A percentile compares a stretch with the other conserved stretches of the same genome.
These are phyloP conservation scores for Polychaeton citri DNA, from an alignment of 2,329 filamentous ascomycete genomes.

Conservation along the genomic window DNA sequence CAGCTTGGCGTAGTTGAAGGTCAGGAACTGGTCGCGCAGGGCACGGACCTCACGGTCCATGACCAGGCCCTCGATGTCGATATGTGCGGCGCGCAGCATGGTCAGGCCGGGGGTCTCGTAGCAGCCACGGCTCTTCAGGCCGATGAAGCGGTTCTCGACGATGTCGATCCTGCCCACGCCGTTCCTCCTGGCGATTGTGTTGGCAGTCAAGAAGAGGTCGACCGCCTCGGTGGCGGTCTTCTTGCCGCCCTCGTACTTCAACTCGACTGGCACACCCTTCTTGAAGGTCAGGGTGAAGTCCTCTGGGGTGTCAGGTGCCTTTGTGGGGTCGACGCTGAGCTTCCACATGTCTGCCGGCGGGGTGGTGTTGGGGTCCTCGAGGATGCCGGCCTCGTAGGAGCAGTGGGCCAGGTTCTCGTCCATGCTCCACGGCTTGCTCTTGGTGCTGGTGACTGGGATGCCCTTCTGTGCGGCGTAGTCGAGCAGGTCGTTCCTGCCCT, in stretches of 20 bases:
- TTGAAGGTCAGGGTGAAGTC: constrained; percentile 61
- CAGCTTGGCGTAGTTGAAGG: constrained; percentile 46
- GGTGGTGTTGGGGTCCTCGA: constrained; percentile 52
- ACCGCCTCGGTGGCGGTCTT: constrained; percentile 55
- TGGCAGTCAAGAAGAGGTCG: constrained; percentile 58
- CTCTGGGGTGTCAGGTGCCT: constrained; percentile 56
- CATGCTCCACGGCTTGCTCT: constrained; percentile 57
- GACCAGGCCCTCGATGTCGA: constrained; percentile 53
- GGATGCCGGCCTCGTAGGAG: constrained; percentile 65
- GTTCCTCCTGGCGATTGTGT: constrained; percentile 56
- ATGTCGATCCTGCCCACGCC: constrained; percentile 75
- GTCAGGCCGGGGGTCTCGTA: constrained; percentile 56
- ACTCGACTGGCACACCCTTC: constrained; percentile 60
- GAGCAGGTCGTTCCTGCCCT: constrained; percentile 58
- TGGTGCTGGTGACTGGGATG: constrained; percentile 61
- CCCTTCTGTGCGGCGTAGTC: constrained; percentile 54
- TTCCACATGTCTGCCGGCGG: constrained; percentile 74
- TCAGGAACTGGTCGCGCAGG: constrained; percentile 59
- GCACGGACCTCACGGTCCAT: constrained; percentile 56
- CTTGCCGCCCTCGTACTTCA: constrained; percentile 41
- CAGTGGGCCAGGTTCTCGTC: constrained; percentile 64
- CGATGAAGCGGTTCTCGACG: constrained; percentile 69
- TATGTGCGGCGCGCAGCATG: constrained; percentile 42
- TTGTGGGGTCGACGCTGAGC: constrained; percentile 49
- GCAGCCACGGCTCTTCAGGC: constrained; percentile 68